Evolutionary conservation across 139 green algal species (phyloP).

Genomic region (Haematococcus sp.): DNA sequence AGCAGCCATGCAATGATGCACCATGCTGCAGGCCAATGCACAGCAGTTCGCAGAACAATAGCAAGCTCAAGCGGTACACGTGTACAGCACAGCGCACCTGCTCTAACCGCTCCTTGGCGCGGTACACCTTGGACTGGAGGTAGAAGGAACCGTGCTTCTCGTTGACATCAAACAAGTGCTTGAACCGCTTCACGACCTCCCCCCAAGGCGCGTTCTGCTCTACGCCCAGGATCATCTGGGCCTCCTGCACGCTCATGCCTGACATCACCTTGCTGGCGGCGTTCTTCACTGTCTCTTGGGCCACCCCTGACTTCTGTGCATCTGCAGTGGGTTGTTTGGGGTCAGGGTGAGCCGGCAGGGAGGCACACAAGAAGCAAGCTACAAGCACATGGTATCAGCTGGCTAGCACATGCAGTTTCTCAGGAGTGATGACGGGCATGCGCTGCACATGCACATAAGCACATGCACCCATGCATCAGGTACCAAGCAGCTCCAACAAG

Average conservation of each 20-base stretch:
- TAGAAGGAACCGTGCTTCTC: slow-evolving; percentile 90
- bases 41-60: slow-evolving; percentile 4
- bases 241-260: slow-evolving; percentile 73
- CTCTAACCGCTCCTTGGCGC: slow-evolving; percentile 50
- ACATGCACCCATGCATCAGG: neutral
- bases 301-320: slow-evolving; percentile 70
- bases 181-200: slow-evolving; percentile 82
- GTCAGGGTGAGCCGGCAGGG: neutral
- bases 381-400: too few species aligned
- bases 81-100: slow-evolving; percentile 13
- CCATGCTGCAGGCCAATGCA: neutral
- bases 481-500: neutral
- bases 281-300: slow-evolving; percentile 59
- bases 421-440: neutral
- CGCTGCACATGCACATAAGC: neutral
- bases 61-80: neutral
- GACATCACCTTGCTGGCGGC: neutral
- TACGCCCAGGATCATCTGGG: slow-evolving; percentile 74
- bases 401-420: neutral
- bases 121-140: slow-evolving; percentile 84
- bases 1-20: neutral
- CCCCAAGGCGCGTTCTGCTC: slow-evolving; percentile 55
- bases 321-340: slow-evolving; percentile 53
- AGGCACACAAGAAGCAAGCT: neutral
- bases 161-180: slow-evolving; percentile 82